Evolutionary conservation across 148 eudicot genomes (phyloP).

Genomic region (Fagopyrum tataricum): DNA sequence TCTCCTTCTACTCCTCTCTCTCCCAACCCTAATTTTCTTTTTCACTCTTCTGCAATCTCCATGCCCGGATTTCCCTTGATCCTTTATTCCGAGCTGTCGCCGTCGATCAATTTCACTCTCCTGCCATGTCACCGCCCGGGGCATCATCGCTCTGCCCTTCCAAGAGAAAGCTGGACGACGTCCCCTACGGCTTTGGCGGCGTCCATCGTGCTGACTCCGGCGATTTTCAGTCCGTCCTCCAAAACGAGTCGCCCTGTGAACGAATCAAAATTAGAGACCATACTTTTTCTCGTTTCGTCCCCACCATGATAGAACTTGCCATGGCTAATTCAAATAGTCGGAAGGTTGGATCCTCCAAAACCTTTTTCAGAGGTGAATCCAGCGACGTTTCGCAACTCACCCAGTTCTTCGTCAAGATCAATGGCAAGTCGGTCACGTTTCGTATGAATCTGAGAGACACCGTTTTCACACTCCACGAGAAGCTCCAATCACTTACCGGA

Average conservation of each 20-base stretch:
- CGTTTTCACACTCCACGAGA: constrained; percentile 33
- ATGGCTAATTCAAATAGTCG: constrained; percentile 7
- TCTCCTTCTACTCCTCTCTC: neutral
- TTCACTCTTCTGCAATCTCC: neutral
- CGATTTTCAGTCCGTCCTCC: constrained; percentile 13
- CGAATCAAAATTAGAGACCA: constrained; percentile 1
- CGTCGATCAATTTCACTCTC: neutral
- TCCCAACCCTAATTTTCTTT: no score
- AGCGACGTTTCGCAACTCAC: constrained; percentile 4
- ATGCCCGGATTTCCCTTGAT: neutral
- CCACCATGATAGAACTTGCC: constrained; percentile 4
- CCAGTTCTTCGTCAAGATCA: constrained; percentile 58
- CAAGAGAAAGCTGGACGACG: constrained; percentile 60
- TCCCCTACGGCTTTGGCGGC: constrained; percentile 18
- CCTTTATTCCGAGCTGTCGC: neutral
- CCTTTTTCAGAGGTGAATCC: constrained; percentile 1
- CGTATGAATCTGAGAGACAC: constrained; percentile 39
- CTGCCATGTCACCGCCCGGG: neutral
- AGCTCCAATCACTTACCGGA: constrained; percentile 33
- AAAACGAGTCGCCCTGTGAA: neutral
- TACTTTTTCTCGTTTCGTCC: neutral
- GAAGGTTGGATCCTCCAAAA: constrained; percentile 2
- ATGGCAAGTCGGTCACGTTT: constrained; percentile 35
- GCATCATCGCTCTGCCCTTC: constrained; percentile 12
- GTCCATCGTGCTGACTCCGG: neutral